Evolutionary conservation across 1,284 basidiomycete species (phyloP), one percentile per base, ranked within the genome.

Genomic region (Ceratobasidium sp.): DNA sequence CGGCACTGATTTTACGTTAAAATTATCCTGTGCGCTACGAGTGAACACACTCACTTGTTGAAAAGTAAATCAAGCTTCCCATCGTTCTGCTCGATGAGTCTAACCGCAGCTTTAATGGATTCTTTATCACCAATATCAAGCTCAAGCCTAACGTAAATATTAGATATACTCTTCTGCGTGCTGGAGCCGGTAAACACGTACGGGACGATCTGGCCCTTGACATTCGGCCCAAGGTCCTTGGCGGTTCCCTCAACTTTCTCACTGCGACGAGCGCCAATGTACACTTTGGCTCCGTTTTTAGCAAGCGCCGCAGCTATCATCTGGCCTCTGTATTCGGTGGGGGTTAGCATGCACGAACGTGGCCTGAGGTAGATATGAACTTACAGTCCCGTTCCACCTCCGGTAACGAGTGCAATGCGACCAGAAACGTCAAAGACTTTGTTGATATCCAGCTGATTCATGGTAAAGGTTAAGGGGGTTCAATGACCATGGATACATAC

Each of bases 221-320:
- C 44, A 20, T 86, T 66, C 20, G 51, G 78, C 9, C 80, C 56
- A 68, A 42, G 64, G 18, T 67, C 70, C 13, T 58, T 84, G n/a
- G 88, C 86, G 39, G 89, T 86, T 78, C 87, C 89, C 82, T 92
- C 87, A 33, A 95, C 86, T 1, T 93, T 89, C 7, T 92, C 89
- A 64, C 88, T 83, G 67, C 93, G 88, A 68, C 93, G 87, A 12
- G 92, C 92, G 1, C 90, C 90, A 81, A 96, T 93, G 84, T 96
- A 96, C 23, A 95, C 94, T 81, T 91, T 93, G n/a, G 94, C 94
- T 1, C 94, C 94, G 81, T 92, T 93, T 39, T 90, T 89, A 13
- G 93, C 93, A 20, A 96, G 87, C 4, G 92, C 93, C 73, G 89
- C 87, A 3, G 94, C 87, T 77, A 94, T 94, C 90, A 93, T 92